Conservation (phyloP, 305 asterid genomes). For the Fraxinus ornus region DNA sequence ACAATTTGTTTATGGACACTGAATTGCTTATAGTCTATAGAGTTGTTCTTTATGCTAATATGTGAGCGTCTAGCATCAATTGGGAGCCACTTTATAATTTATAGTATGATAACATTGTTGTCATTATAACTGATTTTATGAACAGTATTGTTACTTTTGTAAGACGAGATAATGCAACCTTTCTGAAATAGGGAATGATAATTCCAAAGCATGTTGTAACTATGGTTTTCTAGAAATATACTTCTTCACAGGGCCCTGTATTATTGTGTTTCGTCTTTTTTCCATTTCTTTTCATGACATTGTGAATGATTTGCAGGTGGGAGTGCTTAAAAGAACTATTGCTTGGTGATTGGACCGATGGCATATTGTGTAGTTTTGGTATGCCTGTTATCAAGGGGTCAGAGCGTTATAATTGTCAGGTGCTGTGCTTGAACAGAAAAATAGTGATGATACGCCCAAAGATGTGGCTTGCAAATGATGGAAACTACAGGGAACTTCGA, state of each 20-base stretch:
- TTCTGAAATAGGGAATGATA: not conserved
- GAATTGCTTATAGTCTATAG: not conserved
- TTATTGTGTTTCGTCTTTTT: not conserved
- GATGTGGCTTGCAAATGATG: slow-evolving; percentile 97
- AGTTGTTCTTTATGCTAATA: not conserved
- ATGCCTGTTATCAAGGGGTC: slow-evolving; percentile 93
- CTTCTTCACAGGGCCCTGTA: not conserved
- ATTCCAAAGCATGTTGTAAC: not conserved
- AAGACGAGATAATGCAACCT: not conserved
- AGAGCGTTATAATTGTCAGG: slow-evolving; percentile 92
- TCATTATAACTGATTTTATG: not conserved
- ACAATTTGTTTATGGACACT: not conserved
- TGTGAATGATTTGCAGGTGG: slow-evolving; percentile 61
- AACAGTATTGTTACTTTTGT: not conserved
- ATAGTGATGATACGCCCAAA: slow-evolving; percentile 91
- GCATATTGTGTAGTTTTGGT: slow-evolving; percentile 79
- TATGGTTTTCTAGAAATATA: slow-evolving; percentile 5
- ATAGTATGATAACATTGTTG: not conserved
- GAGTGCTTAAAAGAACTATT: slow-evolving; percentile 80
- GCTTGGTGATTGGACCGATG: slow-evolving; percentile 89
- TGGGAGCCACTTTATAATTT: not conserved
- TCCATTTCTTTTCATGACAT: slow-evolving; percentile 8
- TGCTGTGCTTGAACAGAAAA: slow-evolving; percentile 76
- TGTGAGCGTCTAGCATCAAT: not conserved
- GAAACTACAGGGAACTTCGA: slow-evolving; percentile 89